These are phyloP conservation scores for Pneumocystis canis DNA, from an alignment of 1,139 yeast species.

Conservation along the genomic window DNA sequence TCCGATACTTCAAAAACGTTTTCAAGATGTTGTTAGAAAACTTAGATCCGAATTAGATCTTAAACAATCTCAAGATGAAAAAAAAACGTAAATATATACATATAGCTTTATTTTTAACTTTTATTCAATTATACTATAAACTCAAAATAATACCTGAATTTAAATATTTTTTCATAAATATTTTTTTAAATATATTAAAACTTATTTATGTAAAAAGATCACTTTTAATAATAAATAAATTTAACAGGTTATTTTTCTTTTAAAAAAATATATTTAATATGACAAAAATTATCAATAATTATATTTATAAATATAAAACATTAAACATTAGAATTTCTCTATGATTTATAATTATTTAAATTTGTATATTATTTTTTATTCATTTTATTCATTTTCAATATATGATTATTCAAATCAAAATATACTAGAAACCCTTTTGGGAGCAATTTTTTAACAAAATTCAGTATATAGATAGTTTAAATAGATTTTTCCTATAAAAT, in stretches of 20 bases:
- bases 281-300: background rate
- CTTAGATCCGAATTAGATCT: slow-evolving; percentile 70
- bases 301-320: background rate
- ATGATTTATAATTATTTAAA: background rate
- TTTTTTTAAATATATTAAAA: too few relatives aligned
- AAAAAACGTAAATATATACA: slow-evolving; percentile 11
- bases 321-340: background rate
- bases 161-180: too few relatives aligned
- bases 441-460: background rate
- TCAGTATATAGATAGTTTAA: background rate
- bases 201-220: too few relatives aligned
- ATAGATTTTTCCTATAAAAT: background rate
- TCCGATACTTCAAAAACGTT: slow-evolving; percentile 77
- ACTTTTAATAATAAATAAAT: too few relatives aligned
- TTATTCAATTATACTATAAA: too few relatives aligned
- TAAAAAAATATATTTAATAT: background rate
- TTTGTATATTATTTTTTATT: background rate
- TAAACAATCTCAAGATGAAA: slow-evolving; percentile 50
- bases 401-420: background rate
- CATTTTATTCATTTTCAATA: background rate
- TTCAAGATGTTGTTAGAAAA: slow-evolving; percentile 64
- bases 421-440: background rate
- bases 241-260: background rate
- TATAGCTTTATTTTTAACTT: too few relatives aligned
- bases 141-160: background rate